Evolutionary conservation across 164 flowering plant genomes (phyloP).

Genomic region (Stephania yunnanensis): DNA sequence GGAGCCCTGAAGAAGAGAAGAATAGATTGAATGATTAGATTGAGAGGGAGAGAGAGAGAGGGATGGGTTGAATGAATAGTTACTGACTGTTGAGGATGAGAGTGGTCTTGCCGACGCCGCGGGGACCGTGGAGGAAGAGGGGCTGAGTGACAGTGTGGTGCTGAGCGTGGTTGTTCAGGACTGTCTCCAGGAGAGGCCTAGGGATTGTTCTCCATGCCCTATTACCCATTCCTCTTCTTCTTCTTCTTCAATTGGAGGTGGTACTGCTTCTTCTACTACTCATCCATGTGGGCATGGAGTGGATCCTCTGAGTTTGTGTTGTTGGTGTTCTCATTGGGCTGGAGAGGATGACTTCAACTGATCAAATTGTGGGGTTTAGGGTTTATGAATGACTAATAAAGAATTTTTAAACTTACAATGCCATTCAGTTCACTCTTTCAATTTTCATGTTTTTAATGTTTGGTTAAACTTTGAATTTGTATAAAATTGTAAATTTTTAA

Average conservation of each 20-base stretch:
- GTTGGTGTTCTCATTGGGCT: not conserved
- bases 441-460: no score
- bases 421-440: no score
- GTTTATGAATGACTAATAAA: not conserved
- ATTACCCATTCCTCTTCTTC: slow-evolving; percentile 7
- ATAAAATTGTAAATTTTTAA: no score
- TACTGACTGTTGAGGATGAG: slow-evolving; percentile 88
- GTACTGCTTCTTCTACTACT: not conserved
- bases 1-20: slow-evolving; percentile 42
- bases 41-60: not conserved
- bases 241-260: not conserved
- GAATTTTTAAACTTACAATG: no score
- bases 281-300: not conserved
- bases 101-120: slow-evolving; percentile 93
- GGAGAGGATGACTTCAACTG: no score
- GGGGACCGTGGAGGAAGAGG: slow-evolving; percentile 87
- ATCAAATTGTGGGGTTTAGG: not conserved
- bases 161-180: slow-evolving; percentile 77
- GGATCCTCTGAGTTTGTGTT: not conserved
- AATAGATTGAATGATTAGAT: not conserved
- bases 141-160: slow-evolving; percentile 75
- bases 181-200: slow-evolving; percentile 70
- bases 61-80: not conserved
- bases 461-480: no score
- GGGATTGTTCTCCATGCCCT: slow-evolving; percentile 83